Evolutionary conservation across 768 basidiomycete genomes (phyloP).

Genomic region (Suillus hirtellus): DNA sequence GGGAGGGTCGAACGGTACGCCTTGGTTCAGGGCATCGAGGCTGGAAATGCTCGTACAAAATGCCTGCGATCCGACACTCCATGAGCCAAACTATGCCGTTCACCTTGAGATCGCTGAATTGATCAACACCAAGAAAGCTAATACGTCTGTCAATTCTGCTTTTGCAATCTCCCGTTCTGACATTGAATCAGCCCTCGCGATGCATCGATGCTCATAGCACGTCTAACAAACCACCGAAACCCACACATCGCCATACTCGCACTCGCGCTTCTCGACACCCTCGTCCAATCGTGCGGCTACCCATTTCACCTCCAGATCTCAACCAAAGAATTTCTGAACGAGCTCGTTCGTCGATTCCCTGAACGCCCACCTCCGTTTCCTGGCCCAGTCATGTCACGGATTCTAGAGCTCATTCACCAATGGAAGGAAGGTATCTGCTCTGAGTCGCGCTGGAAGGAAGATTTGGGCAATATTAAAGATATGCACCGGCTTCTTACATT

Average conservation of each 20-base stretch:
- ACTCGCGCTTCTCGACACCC: slow-evolving; percentile 83
- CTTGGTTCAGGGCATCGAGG: slow-evolving; percentile 58
- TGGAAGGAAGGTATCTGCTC: slow-evolving; percentile 95
- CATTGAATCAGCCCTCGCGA: slow-evolving; percentile 72
- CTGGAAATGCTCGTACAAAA: slow-evolving; percentile 74
- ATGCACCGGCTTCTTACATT: slow-evolving; percentile 94
- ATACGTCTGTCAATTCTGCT: slow-evolving; percentile 63
- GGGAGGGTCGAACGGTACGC: slow-evolving; percentile 46
- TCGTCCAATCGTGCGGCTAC: slow-evolving; percentile 96
- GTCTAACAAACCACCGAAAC: slow-evolving; percentile 88
- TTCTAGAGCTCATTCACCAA: slow-evolving; percentile 86
- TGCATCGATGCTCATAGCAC: slow-evolving; percentile 81
- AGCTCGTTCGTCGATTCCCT: slow-evolving; percentile 95
- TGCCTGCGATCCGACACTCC: slow-evolving; percentile 83
- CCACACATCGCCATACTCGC: slow-evolving; percentile 89
- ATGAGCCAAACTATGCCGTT: slow-evolving; percentile 87
- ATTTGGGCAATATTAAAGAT: slow-evolving; percentile 94
- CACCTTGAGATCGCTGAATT: slow-evolving; percentile 94
- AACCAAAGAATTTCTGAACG: slow-evolving; percentile 98
- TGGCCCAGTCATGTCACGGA: slow-evolving; percentile 91
- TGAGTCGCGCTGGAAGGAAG: slow-evolving; percentile 92
- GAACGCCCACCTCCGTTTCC: slow-evolving; percentile 96
- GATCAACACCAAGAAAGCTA: slow-evolving; percentile 94
- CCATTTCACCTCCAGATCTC: slow-evolving; percentile 95
- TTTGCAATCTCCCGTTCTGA: slow-evolving; percentile 1